A percentile compares a stretch with the other conserved stretches of the same genome.
Evolutionary conservation across 2,329 filamentous ascomycete species (phyloP).

Genomic region (Lithohypha guttulata): DNA sequence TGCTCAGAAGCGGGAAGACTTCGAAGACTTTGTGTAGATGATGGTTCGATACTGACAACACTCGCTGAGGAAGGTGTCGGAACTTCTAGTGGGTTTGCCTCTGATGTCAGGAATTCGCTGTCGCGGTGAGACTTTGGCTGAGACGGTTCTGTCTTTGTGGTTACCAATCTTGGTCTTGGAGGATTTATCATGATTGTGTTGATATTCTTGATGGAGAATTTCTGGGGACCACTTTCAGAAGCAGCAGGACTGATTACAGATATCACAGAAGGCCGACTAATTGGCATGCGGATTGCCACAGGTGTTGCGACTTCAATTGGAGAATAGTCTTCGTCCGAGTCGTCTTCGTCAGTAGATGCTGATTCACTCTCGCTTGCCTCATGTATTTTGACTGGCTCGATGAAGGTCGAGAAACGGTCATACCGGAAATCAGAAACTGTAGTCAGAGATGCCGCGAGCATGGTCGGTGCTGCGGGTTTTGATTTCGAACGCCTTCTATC

Average conservation of each 20-base stretch:
- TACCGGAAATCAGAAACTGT: conserved; percentile 4
- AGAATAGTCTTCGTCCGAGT: conserved; percentile 9
- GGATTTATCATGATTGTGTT: conserved; percentile 5
- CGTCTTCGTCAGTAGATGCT: background rate
- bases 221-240: background rate
- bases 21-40: conserved; percentile 2
- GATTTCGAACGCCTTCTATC: conserved; percentile 3
- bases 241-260: conserved; percentile 13
- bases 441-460: conserved; percentile 3
- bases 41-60: background rate
- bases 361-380: background rate
- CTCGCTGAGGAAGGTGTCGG: background rate
- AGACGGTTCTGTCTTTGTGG: no score
- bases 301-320: conserved; percentile 20
- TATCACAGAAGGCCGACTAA: conserved; percentile 18
- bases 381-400: conserved; percentile 1
- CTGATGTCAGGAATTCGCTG: background rate
- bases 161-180: background rate
- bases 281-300: conserved; percentile 17
- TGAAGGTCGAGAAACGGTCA: conserved; percentile 7
- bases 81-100: background rate
- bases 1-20: conserved; percentile 2
- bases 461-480: background rate
- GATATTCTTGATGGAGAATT: conserved; percentile 6
- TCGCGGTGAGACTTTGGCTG: background rate